Percentiles rank a stretch among this genome's conserved stretches.
Evolutionary conservation across 73 alveolate species (phyloP).

Genomic region (Paramecium primaurelia): DNA sequence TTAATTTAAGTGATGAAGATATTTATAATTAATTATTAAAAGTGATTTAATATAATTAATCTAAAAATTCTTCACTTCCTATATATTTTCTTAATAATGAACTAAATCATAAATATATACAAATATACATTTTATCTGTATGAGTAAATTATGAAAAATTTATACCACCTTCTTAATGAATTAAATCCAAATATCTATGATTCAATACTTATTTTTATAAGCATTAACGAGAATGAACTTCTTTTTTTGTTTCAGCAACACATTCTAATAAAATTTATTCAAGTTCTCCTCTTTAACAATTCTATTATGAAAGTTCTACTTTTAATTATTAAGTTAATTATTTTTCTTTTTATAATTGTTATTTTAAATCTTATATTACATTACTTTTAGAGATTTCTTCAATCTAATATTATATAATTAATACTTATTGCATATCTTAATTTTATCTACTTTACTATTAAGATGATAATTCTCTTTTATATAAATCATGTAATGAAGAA

Average conservation of each 20-base stretch:
- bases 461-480: slow-evolving; percentile 4
- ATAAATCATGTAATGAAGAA: neutral
- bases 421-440: neutral
- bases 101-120: neutral
- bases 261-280: slow-evolving; percentile 53
- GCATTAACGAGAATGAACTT: slow-evolving; percentile 23
- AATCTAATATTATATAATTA: neutral
- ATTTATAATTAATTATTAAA: neutral
- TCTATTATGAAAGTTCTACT: slow-evolving; percentile 7
- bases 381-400: neutral
- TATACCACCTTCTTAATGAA: neutral
- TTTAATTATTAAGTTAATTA: neutral
- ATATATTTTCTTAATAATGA: slow-evolving; percentile 16
- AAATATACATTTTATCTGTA: slow-evolving; percentile 43
- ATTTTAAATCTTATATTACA: neutral
- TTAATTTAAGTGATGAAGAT: neutral
- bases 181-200: slow-evolving; percentile 3
- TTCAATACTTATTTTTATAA: neutral
- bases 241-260: slow-evolving; percentile 49
- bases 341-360: neutral
- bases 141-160: neutral
- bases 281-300: slow-evolving; percentile 48
- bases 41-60: slow-evolving; percentile 30
- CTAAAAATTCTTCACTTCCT: slow-evolving; percentile 50
- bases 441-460: neutral